Evolutionary conservation across 108 stramenopile genomes (phyloP).

Genomic region (Ochromonas danica): DNA sequence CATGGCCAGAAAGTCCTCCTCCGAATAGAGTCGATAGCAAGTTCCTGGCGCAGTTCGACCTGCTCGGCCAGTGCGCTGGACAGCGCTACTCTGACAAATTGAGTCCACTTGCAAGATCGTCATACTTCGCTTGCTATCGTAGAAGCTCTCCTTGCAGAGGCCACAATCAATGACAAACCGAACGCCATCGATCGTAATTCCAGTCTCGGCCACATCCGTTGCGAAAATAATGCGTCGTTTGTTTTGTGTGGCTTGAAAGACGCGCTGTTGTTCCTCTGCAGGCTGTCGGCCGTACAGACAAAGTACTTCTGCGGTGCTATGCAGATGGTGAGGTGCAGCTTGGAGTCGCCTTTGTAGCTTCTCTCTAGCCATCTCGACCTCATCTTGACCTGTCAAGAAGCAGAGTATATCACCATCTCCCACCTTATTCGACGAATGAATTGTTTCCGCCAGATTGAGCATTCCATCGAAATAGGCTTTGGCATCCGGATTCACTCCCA

Average conservation of each 20-base stretch:
- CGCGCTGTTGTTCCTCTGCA: constrained; percentile 64
- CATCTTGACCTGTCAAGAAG: constrained; percentile 59
- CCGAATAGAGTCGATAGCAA: constrained; percentile 94
- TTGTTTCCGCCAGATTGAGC: constrained; percentile 44
- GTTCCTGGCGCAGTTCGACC: constrained; percentile 93
- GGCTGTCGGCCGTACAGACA: constrained; percentile 82
- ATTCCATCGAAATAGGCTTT: constrained; percentile 45
- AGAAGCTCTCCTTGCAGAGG: constrained; percentile 85
- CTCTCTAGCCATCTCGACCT: constrained; percentile 50
- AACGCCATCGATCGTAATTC: constrained; percentile 88
- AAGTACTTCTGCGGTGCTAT: constrained; percentile 56
- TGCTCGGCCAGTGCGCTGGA: constrained; percentile 91
- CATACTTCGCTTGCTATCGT: constrained; percentile 58
- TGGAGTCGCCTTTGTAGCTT: not conserved
- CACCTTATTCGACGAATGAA: constrained; percentile 44
- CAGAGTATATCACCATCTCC: constrained; percentile 49
- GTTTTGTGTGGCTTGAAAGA: constrained; percentile 72
- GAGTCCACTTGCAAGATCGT: constrained; percentile 66
- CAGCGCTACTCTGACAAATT: constrained; percentile 81
- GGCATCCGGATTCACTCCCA: constrained; percentile 42
- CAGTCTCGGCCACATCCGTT: constrained; percentile 96
- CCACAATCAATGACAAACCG: constrained; percentile 89
- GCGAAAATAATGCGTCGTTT: constrained; percentile 79
- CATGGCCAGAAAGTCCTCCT: constrained; percentile 41
- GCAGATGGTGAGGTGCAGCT: not conserved